Conservation (phyloP, 768 basidiomycete species). For the Leccinum olivaceopallidum region DNA sequence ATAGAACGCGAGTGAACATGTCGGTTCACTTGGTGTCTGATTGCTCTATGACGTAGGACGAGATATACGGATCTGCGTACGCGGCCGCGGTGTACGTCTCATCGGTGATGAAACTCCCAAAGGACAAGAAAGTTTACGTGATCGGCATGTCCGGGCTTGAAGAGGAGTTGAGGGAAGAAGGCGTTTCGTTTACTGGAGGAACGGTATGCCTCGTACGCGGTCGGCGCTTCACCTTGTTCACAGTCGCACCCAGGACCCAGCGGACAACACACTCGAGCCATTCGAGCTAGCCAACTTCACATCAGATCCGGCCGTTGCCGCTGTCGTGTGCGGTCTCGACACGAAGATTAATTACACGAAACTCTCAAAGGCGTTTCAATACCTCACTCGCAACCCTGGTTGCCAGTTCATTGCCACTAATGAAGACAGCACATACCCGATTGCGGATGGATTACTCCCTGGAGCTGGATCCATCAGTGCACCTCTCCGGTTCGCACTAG, state of each 20-base stretch:
- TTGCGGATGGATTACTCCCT: conserved; percentile 68
- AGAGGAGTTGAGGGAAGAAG: conserved; percentile 90
- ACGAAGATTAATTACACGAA: conserved; percentile 90
- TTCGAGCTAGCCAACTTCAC: conserved; percentile 71
- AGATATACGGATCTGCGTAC: conserved; percentile 95
- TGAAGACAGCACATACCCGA: conserved; percentile 90
- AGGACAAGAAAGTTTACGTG: conserved; percentile 93
- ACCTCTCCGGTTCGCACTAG: conserved; percentile 72
- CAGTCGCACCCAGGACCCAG: conserved; percentile 64
- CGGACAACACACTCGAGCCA: conserved; percentile 71
- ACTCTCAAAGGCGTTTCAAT: conserved; percentile 88
- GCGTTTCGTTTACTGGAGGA: conserved; percentile 78
- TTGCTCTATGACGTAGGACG: conserved; percentile 59
- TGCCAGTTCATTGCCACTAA: conserved; percentile 91
- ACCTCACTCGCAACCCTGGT: conserved; percentile 75
- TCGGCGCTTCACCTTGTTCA: neutral
- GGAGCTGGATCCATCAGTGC: conserved; percentile 86
- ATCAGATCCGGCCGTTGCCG: conserved; percentile 78
- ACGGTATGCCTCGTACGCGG: conserved; percentile 53
- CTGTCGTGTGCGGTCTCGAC: conserved; percentile 94
- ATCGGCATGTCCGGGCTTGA: conserved; percentile 91
- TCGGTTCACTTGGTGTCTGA: neutral
- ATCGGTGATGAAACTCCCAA: conserved; percentile 84
- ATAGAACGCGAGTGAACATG: neutral
- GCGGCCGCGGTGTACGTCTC: conserved; percentile 84